phyloP scores from a whole-genome alignment of 2,329 filamentous ascomycete species.

The Verticillium zaregamsianum region DNA sequence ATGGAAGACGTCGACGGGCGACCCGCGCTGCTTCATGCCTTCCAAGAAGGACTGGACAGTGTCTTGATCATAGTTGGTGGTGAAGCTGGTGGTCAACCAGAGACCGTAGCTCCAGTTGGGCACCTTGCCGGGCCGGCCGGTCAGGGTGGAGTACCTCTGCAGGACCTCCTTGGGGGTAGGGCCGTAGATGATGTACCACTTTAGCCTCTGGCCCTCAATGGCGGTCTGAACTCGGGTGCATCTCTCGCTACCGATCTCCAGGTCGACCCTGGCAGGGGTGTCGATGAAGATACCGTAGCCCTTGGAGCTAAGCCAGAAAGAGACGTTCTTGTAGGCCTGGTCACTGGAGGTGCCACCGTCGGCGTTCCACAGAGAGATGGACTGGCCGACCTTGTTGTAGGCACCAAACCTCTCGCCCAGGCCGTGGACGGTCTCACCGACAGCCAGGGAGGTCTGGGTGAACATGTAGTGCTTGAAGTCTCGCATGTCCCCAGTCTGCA shows the following conservation, averaged over 20 bases:
- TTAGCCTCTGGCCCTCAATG: conserved; percentile 64
- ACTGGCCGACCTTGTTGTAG: conserved; percentile 72
- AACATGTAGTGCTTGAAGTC: conserved; percentile 53
- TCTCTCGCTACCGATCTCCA: conserved; percentile 73
- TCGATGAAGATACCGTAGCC: conserved; percentile 77
- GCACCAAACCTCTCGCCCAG: conserved; percentile 73
- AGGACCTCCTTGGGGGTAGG: conserved; percentile 69
- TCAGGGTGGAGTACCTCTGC: conserved; percentile 61
- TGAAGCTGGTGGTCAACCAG: conserved; percentile 75
- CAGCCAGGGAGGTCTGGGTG: conserved; percentile 48
- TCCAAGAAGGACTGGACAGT: conserved; percentile 66
- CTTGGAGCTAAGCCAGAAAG: conserved; percentile 66
- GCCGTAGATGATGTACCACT: conserved; percentile 72
- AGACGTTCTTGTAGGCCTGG: conserved; percentile 69
- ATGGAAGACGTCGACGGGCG: conserved; percentile 68
- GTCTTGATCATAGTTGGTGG: conserved; percentile 66
- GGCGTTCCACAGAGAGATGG: conserved; percentile 60
- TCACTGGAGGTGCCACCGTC: conserved; percentile 65
- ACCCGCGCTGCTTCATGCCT: conserved; percentile 61
- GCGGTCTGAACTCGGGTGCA: conserved; percentile 66
- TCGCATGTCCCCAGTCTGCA: conserved; percentile 28
- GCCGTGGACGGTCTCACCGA: conserved; percentile 67
- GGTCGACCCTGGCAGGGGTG: conserved; percentile 62
- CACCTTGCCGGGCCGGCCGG: conserved; percentile 59
- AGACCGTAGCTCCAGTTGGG: conserved; percentile 73